Base-by-base conservation (phyloP, 2,329 filamentous ascomycete genomes). In the Apiospora koreana region DNA sequence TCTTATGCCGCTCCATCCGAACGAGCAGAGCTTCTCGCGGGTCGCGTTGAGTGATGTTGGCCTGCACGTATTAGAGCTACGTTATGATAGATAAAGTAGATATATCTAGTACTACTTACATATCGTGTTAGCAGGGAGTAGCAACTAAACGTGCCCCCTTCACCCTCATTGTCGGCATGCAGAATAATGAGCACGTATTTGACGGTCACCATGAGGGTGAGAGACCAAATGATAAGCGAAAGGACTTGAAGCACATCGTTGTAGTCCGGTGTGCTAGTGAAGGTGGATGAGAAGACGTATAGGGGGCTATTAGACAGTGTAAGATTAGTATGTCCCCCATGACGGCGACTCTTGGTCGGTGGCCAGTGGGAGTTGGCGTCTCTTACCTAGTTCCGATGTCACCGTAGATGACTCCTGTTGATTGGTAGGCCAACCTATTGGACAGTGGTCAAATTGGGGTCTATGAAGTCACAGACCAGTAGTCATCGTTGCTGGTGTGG, bases 201-300 rank as follows among this genome's bases (percentile, higher is more conserved):
- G 70, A 92, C 74, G 0, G 89, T 92, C 45, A 93, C 90, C 80
- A 93, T 91, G 71, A 92, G 81, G 31, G 89, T 91, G 43, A 93
- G 80, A 0, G 89, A 87, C 91, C 91, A 93, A 64, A 93, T 87
- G 72, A 93, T 88, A 58, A 93, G 85, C 3, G 91, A 93, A 1
- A 93, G 81, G 0, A 88, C 90, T 65, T 91, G 89, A 64, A 92
- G 82, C 3, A 93, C 82, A 73, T 92, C 88, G 28, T 87, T 83
- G 73, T 86, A 86, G 8, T 80, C 83, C 0, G 90, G 90, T 21
- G 85, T 80, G 2, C 81, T 80, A 35, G 84, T 82, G 75, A 93
- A 93, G 0, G 89, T 92, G n/a, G 88, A 90, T 23, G 90, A 92
- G 78, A 83, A 93, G 23, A 93, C 91, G 75, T 93, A 93, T 23